Evolutionary conservation across 1,284 basidiomycete species (phyloP).

Genomic region (Cryptococcus sp.): DNA sequence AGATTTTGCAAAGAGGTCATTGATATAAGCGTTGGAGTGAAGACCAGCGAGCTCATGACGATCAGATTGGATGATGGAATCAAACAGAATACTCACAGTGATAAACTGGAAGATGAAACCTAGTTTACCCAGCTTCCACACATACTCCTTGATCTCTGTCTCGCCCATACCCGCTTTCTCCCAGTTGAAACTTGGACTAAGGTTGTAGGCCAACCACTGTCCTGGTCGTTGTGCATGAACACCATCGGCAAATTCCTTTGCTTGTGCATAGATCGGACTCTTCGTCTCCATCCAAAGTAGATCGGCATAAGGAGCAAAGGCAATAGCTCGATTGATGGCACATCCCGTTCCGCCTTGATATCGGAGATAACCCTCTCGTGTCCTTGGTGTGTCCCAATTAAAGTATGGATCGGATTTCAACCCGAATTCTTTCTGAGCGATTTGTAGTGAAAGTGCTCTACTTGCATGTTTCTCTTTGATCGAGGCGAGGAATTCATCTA

Average conservation of each 20-base stretch:
- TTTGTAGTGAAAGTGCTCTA: conserved; percentile 62
- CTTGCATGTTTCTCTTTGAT: conserved; percentile 54
- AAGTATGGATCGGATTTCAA: conserved; percentile 62
- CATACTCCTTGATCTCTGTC: conserved; percentile 80
- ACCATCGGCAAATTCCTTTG: conserved; percentile 84
- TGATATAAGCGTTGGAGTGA: conserved; percentile 96
- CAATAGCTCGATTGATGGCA: conserved; percentile 85
- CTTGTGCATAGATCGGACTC: conserved; percentile 89
- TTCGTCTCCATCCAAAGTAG: conserved; percentile 98
- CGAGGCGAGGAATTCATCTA: conserved; percentile 37
- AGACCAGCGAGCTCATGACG: conserved; percentile 75
- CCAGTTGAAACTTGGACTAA: conserved; percentile 85
- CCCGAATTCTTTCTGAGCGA: conserved; percentile 77
- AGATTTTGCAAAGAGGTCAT: conserved; percentile 80
- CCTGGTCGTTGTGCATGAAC: conserved; percentile 75
- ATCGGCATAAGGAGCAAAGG: conserved; percentile 91
- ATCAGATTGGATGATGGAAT: not conserved
- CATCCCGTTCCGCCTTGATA: conserved; percentile 96
- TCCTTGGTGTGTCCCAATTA: conserved; percentile 92
- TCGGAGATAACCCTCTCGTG: conserved; percentile 85
- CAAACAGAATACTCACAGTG: conserved; percentile 58
- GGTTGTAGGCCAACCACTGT: conserved; percentile 92
- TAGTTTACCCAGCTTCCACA: conserved; percentile 65
- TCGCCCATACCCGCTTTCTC: conserved; percentile 77
- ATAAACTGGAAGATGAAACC: conserved; percentile 86